Percentiles rank a stretch among this genome's conserved stretches.
Conservation (phyloP, 2,329 filamentous ascomycete species). For the Balansia obtecta region DNA sequence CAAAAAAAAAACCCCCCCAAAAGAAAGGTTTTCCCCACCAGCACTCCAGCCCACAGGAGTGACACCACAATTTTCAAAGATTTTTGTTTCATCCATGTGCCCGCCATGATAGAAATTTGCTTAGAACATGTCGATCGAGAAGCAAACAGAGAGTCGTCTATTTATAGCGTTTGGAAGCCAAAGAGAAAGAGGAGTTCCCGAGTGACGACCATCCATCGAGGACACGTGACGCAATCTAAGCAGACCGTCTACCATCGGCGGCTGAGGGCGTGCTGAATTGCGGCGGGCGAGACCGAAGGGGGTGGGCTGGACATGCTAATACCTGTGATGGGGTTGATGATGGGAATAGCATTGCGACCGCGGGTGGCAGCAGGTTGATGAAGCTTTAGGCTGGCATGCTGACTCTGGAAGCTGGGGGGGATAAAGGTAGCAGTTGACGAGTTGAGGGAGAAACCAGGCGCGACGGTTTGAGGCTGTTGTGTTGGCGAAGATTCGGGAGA, state of each 20-base stretch:
- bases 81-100: constrained; percentile 24
- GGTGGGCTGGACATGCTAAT: constrained; percentile 82
- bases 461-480: constrained; percentile 70
- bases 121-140: constrained; percentile 5
- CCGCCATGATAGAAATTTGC: constrained; percentile 38
- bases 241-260: constrained; percentile 38
- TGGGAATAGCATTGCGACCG: constrained; percentile 88
- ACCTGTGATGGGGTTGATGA: constrained; percentile 90
- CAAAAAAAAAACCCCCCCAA: no score
- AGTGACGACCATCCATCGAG: constrained; percentile 19
- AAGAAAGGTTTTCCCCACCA: no score
- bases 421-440: constrained; percentile 54
- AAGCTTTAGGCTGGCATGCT: constrained; percentile 59
- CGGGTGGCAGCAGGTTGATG: constrained; percentile 86
- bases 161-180: constrained; percentile 22
- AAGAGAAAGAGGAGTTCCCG: constrained; percentile 23
- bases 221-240: constrained; percentile 18
- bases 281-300: constrained; percentile 51
- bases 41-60: constrained; percentile 9
- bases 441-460: constrained; percentile 64
- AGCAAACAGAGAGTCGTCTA: constrained; percentile 14
- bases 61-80: constrained; percentile 22
- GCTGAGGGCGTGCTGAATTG: constrained; percentile 43
- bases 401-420: constrained; percentile 53
- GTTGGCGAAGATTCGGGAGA: constrained; percentile 87